These are phyloP conservation scores for barrel medic (Medicago truncatula) DNA, from an alignment of 306 rosid species.

Conservation along the genomic window MtrunA17r5.0-ANR NC_053048.1:29501001-29501500, in stretches of 20 bases:
- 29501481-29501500: too few relatives aligned
- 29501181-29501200: background rate
- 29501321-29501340: constrained; percentile 67
- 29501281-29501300: constrained; percentile 81
- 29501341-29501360: constrained; percentile 77
- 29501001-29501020: too few relatives aligned
- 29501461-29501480: too few relatives aligned
- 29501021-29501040: background rate
- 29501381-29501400: constrained; percentile 66
- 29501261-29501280: constrained; percentile 41
- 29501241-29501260: constrained; percentile 22
- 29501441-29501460: constrained; percentile 12
- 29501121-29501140: too few relatives aligned
- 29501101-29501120: too few relatives aligned
- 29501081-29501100: too few relatives aligned
- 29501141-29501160: too few relatives aligned
- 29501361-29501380: constrained; percentile 73
- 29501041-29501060: background rate
- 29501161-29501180: background rate
- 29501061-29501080: background rate
- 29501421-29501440: constrained; percentile 68
- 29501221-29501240: constrained; percentile 4
- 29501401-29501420: constrained; percentile 76
- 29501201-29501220: constrained; percentile 28
- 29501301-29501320: constrained; percentile 88